These are phyloP conservation scores for Schwanniomyces sp. DNA, from an alignment of 805 yeast genomes.

Conservation along the genomic window DNA sequence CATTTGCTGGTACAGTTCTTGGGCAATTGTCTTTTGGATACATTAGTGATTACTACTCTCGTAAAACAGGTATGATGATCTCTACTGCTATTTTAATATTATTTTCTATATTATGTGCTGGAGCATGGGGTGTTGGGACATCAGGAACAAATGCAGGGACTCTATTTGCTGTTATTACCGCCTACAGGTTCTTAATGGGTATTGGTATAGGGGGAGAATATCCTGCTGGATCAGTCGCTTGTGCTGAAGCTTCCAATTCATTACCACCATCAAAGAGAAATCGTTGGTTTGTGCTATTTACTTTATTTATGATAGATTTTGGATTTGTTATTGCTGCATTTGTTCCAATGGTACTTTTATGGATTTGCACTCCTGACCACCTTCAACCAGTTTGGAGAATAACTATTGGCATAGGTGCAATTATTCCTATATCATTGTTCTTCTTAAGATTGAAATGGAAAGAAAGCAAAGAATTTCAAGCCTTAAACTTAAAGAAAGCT, in stretches of 20 bases:
- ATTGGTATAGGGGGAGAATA: conserved; percentile 92
- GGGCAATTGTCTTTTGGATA: conserved; percentile 84
- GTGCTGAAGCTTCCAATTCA: conserved; percentile 82
- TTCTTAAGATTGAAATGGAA: conserved; percentile 70
- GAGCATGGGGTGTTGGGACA: conserved; percentile 46
- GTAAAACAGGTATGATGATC: conserved; percentile 79
- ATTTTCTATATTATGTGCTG: conserved; percentile 79
- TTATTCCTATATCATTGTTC: conserved; percentile 78
- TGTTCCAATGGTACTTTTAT: conserved; percentile 78
- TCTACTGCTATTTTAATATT: conserved; percentile 76
- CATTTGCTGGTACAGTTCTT: conserved; percentile 86
- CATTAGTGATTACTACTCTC: conserved; percentile 72
- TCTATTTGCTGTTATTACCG: conserved; percentile 77
- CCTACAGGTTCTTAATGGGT: conserved; percentile 83
- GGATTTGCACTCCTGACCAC: conserved; percentile 73
- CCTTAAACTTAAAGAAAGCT: conserved; percentile 64
- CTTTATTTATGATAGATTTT: conserved; percentile 79
- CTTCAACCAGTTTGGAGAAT: conserved; percentile 88
- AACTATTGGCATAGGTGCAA: conserved; percentile 83
- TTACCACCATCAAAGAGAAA: conserved; percentile 82
- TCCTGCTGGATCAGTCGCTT: conserved; percentile 89
- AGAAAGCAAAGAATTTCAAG: conserved; percentile 70
- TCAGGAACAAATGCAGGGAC: conserved; percentile 83
- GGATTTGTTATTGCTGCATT: conserved; percentile 84
- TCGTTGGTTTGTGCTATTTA: conserved; percentile 85